Evolutionary conservation across 2,329 filamentous ascomycete genomes (phyloP), one percentile per base, ranked within the genome.

Genomic region (Sporothrix pseudoabietina): DNA sequence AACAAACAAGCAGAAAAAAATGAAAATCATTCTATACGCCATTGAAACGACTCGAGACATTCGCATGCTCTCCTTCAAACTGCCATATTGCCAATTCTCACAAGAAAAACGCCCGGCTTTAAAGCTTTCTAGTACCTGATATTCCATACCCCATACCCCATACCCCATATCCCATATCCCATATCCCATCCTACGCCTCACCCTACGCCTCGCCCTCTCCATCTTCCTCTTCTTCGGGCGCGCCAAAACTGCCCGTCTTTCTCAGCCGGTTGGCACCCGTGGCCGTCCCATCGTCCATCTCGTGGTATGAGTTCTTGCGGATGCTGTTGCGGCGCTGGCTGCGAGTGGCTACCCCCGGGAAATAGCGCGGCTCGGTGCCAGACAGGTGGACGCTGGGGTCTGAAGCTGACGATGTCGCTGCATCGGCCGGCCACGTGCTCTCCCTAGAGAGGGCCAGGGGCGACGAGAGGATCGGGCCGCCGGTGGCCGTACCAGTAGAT

Each of bases 261-360:
- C 68, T 32, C 7, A 32, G 52, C n/a, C 68, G 68, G 68, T n/a
- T 69, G 22, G 63, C 41, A 4, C 65, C 66, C 66, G 68, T 57
- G 41, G n/a, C 39, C 19, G 39, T 61, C n/a, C 44, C 44, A 26
- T 75, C 73, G 66, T 84, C 83, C n/a, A 78, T 78, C 73, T 83
- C 83, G 52, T 83, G 81, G 68, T 78, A 77, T 55, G 82, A 84
- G 66, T 78, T 79, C 72, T 81, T 80, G 54, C 82, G 79, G 74
- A 79, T 79, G 71, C 85, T 86, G 59, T 82, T 83, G 69, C 80
- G 84, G 70, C 85, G 82, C 66, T 82, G 82, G 78, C 84, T 84
- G 72, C 86, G 82, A 19, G 85, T 84, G 61, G 94, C 86, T 44
- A 94, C 86, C 0, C 92, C 92, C 0, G 92, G 92, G 76, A 93